Base-by-base conservation (phyloP, 202 grass and related monocot species). In the Panicum hallii region DNA sequence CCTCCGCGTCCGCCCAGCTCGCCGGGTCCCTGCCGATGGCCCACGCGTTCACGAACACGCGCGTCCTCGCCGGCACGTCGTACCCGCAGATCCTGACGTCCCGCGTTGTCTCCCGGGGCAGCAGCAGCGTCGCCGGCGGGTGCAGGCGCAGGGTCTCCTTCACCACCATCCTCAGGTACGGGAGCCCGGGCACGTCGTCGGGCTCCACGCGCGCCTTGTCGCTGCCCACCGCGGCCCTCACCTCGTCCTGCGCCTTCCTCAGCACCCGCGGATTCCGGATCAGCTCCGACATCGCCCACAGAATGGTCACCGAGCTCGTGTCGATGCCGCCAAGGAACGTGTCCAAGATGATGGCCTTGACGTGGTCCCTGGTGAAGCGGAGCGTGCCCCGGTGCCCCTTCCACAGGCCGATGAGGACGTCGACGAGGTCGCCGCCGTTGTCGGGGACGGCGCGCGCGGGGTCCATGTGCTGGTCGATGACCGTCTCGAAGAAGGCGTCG, bases 231-330 rank as follows among this genome's bases (percentile, higher is more conserved):
- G 60, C 14, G 0, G 75, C 32, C 23, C 91, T 83, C 7, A 93
- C 15, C 53, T 93, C 88, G 2, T 45, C 82, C 30, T 86, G 87
- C 19, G 13, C 81, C 74, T 79, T 86, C 36, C 17, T 84, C 20
- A 92, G 78, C 56, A 22, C 19, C 1, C 14, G 6, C 4, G 91
- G 91, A 32, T 60, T 64, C 23, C 86, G 57, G 36, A 88, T 47
- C 7, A 89, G 86, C 90, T 92, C 87, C 20, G 83, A 30, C 88
- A 88, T 90, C 0, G 85, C 82, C 88, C 91, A 93, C 15, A 78
- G 32, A 38, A 90, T 68, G 0, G 65, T 80, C 5, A 79, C 44
- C 4, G 88, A 63, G 42, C 63, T 90, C 1, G 88, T 87, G 50
- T 80, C 82, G 10, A 65, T 81, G 9, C 84, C 88, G 6, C 63